phyloP scores from a whole-genome alignment of 1,139 yeast species.

The Candida tetrigidarum region DNA sequence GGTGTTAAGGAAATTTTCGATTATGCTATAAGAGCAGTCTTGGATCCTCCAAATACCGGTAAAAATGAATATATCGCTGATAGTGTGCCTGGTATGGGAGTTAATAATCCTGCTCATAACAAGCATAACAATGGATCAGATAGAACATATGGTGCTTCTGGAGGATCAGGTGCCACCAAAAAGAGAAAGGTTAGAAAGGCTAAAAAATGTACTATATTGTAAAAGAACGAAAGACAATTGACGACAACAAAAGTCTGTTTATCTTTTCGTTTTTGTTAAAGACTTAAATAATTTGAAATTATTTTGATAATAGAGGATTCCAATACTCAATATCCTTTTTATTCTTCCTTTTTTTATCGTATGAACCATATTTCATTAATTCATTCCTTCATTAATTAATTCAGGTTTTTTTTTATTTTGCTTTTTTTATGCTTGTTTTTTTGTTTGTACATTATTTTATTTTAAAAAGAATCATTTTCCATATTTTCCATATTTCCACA shows the following conservation, averaged over 20 bases:
- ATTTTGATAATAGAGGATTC: constrained; percentile 2
- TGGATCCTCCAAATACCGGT: constrained; percentile 51
- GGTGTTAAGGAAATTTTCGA: constrained; percentile 88
- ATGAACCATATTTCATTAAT: background rate
- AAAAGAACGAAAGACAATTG: no score
- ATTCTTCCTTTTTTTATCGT: no score
- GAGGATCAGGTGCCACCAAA: constrained; percentile 12
- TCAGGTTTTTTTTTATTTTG: background rate
- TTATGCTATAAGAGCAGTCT: constrained; percentile 73
- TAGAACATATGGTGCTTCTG: constrained; percentile 3
- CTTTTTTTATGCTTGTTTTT: background rate
- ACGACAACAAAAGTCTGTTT: no score
- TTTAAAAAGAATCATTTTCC: background rate
- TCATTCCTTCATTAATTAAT: background rate
- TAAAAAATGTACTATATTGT: constrained; percentile 54
- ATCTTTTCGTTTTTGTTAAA: no score
- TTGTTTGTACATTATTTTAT: background rate
- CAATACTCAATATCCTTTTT: no score
- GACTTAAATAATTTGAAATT: constrained; percentile 5
- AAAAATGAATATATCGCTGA: constrained; percentile 13
- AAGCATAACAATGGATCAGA: background rate
- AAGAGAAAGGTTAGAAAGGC: constrained; percentile 46
- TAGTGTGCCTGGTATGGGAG: constrained; percentile 8
- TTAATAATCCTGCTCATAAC: constrained; percentile 1
- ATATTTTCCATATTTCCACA: background rate